These are phyloP conservation scores for Teratosphaeria destructans DNA, from an alignment of 2,329 filamentous ascomycete genomes.

Conservation along the genomic window DNA sequence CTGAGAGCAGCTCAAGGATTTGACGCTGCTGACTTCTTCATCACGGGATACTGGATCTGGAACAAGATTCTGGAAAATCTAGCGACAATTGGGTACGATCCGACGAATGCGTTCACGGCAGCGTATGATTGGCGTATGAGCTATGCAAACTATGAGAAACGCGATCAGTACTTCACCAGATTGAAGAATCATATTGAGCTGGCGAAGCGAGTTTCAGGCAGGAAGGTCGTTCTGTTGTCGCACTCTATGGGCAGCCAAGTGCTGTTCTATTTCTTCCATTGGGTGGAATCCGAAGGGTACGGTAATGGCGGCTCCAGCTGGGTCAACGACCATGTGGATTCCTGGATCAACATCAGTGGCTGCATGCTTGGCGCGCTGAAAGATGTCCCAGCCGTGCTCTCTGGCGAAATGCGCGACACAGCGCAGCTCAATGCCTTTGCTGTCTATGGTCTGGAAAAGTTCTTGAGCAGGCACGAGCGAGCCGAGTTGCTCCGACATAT, in stretches of 20 bases:
- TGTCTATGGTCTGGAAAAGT: conserved; percentile 93
- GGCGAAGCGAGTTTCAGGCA: conserved; percentile 58
- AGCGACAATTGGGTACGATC: conserved; percentile 91
- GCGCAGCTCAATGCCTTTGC: conserved; percentile 93
- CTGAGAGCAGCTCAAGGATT: conserved; percentile 90
- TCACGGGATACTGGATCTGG: conserved; percentile 93
- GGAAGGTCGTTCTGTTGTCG: conserved; percentile 77
- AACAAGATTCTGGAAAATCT: conserved; percentile 97
- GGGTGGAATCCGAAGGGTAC: conserved; percentile 67
- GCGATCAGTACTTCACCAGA: conserved; percentile 88
- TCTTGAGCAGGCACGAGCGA: conserved; percentile 79
- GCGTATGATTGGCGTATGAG: conserved; percentile 88
- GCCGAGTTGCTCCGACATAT: conserved; percentile 92
- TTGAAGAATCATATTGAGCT: conserved; percentile 86
- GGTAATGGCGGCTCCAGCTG: conserved; percentile 75
- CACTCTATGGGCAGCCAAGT: conserved; percentile 99
- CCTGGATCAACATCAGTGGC: conserved; percentile 96
- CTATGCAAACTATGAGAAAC: conserved; percentile 76
- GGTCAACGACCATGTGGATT: conserved; percentile 83
- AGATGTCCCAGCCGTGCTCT: conserved; percentile 78
- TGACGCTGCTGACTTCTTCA: conserved; percentile 93
- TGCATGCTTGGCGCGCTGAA: conserved; percentile 96
- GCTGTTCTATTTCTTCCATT: conserved; percentile 72
- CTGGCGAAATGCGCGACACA: conserved; percentile 96
- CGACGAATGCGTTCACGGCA: conserved; percentile 59